Percentiles rank a stretch among this genome's conserved stretches.
These are phyloP conservation scores for Myriosclerotinia scirpicola DNA, from an alignment of 2,329 filamentous ascomycete species.

Conservation along the genomic window DNA sequence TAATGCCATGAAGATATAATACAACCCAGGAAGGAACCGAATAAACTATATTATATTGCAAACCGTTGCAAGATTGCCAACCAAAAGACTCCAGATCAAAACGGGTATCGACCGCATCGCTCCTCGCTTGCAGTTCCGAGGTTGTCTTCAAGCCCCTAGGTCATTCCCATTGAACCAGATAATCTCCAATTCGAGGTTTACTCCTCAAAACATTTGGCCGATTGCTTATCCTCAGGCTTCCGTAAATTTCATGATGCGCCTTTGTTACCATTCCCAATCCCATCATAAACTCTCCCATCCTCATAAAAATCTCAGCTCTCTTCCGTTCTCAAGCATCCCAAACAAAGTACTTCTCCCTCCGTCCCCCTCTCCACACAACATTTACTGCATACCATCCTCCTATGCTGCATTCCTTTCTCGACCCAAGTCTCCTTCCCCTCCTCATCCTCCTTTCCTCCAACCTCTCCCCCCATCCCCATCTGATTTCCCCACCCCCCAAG, in stretches of 20 bases:
- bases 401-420: constrained; percentile 28
- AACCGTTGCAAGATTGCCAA: constrained; percentile 12
- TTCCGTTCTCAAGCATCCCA: constrained; percentile 54
- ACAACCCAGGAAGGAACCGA: neutral
- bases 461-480: constrained; percentile 22
- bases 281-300: neutral
- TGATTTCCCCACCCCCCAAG: constrained; percentile 31
- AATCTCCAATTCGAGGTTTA: neutral
- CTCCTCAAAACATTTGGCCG: neutral
- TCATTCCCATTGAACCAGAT: neutral
- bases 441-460: neutral
- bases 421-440: constrained; percentile 2
- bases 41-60: constrained; percentile 11
- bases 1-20: neutral
- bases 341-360: constrained; percentile 65
- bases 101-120: constrained; percentile 10
- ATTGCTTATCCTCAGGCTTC: neutral
- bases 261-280: neutral
- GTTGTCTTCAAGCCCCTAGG: neutral
- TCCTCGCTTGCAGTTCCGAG: neutral
- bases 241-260: neutral
- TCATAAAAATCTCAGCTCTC: constrained; percentile 16
- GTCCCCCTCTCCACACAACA: constrained; percentile 66
- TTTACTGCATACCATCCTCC: constrained; percentile 59
- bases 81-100: constrained; percentile 16